Percentiles rank a stretch among this genome's conserved stretches.
phyloP scores from a whole-genome alignment of 169 alveolate genomes.

The Plasmodium yoelii region DNA sequence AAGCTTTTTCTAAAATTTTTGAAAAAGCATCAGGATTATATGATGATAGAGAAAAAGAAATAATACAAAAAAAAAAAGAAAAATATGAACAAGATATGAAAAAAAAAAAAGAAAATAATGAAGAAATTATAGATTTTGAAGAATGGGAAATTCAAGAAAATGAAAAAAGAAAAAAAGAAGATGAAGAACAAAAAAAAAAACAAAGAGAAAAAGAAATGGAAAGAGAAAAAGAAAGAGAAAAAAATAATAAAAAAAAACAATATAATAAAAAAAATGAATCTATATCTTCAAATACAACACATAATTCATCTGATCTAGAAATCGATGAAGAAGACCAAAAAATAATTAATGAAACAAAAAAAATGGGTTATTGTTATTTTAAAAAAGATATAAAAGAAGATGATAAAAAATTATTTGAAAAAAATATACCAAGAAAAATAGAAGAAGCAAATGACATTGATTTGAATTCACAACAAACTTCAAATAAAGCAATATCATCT shows the following conservation, averaged over 20 bases:
- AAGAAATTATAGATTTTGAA: constrained; percentile 64
- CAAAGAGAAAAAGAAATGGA: constrained; percentile 78
- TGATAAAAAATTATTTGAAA: constrained; percentile 41
- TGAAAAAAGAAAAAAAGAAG: constrained; percentile 82
- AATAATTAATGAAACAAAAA: constrained; percentile 88
- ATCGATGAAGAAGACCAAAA: constrained; percentile 90
- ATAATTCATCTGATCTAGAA: constrained; percentile 80
- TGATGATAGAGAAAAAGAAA: constrained; percentile 86
- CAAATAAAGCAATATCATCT: constrained; percentile 83
- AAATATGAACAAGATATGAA: constrained; percentile 82
- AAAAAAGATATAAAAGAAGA: constrained; percentile 81
- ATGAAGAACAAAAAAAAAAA: constrained; percentile 80
- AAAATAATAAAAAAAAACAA: constrained; percentile 20
- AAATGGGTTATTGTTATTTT: constrained; percentile 91
- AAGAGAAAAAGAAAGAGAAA: constrained; percentile 76
- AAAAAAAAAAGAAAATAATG: constrained; percentile 74
- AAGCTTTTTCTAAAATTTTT: constrained; percentile 87
- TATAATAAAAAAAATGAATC: constrained; percentile 18
- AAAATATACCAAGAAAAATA: constrained; percentile 72
- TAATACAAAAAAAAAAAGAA: constrained; percentile 78
- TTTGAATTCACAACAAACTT: background rate
- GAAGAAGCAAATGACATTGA: constrained; percentile 71
- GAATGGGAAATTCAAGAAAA: constrained; percentile 81
- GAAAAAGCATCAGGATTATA: constrained; percentile 87
- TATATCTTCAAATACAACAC: constrained; percentile 48